These are phyloP conservation scores for Pythium insidiosum DNA, from an alignment of 352 stramenopile species.

Conservation along the genomic window DNA sequence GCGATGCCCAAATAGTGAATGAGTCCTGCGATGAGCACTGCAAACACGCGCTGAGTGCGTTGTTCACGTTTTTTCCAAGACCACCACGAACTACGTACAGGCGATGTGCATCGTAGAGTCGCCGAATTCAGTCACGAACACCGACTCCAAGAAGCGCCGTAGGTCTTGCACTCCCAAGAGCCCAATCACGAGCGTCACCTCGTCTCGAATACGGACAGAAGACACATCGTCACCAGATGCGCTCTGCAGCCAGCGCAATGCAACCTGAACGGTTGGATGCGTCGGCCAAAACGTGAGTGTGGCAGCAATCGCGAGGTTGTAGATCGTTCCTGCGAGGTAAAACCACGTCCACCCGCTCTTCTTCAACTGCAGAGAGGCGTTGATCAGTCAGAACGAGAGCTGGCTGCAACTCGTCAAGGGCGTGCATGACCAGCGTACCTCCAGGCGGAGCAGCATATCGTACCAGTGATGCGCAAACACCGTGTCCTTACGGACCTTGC, in stretches of 20 bases:
- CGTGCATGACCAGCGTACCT: slow-evolving; percentile 3
- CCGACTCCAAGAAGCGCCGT: slow-evolving; percentile 46
- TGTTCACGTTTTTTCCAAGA: no score
- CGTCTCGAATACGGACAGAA: slow-evolving; percentile 26
- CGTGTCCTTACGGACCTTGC: slow-evolving; percentile 11
- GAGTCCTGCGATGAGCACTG: slow-evolving; percentile 40
- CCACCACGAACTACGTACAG: slow-evolving; percentile 6
- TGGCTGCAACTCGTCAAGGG: background rate
- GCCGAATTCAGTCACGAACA: slow-evolving; percentile 61
- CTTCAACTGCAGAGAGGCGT: slow-evolving; percentile 10
- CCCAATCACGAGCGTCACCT: slow-evolving; percentile 32
- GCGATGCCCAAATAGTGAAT: slow-evolving; percentile 55
- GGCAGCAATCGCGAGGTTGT: slow-evolving; percentile 28
- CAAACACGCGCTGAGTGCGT: background rate
- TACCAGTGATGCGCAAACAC: background rate
- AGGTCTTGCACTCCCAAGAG: slow-evolving; percentile 47
- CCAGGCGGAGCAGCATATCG: slow-evolving; percentile 4
- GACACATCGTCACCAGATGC: no score
- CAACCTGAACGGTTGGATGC: slow-evolving; percentile 21
- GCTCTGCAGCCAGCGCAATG: slow-evolving; percentile 26
- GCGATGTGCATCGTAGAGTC: slow-evolving; percentile 49
- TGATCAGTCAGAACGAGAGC: background rate
- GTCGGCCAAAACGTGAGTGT: slow-evolving; percentile 20
- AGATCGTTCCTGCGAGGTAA: slow-evolving; percentile 46
- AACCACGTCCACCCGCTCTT: slow-evolving; percentile 74